Conservation (phyloP, 352 stramenopile species). For the Globisporangium orthogonon region DNA sequence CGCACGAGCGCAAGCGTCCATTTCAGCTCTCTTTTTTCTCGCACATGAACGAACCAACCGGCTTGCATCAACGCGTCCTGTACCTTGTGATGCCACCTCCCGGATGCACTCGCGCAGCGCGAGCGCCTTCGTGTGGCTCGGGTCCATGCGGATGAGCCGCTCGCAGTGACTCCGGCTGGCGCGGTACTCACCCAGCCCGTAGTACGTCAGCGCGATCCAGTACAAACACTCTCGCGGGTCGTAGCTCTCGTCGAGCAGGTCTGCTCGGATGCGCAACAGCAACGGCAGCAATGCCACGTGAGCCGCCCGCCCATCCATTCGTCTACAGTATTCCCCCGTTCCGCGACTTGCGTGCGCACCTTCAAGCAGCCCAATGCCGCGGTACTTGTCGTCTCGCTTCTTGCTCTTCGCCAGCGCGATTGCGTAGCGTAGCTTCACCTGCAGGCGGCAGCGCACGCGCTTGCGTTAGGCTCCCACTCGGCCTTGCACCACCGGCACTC, state of each 20-base stretch:
- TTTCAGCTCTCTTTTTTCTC: too few relatives aligned
- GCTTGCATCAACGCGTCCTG: not conserved
- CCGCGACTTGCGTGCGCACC: conserved; percentile 16
- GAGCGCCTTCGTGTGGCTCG: conserved; percentile 63
- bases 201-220: conserved; percentile 69
- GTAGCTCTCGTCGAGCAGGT: conserved; percentile 50
- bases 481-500: not conserved
- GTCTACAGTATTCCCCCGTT: too few relatives aligned
- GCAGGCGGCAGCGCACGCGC: not conserved
- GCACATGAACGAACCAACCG: not conserved
- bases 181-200: conserved; percentile 61
- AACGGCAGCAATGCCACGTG: not conserved
- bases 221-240: conserved; percentile 67
- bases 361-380: conserved; percentile 64
- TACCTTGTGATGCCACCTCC: conserved; percentile 54
- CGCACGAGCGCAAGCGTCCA: not conserved
- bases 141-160: conserved; percentile 66
- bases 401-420: conserved; percentile 68
- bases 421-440: conserved; percentile 73
- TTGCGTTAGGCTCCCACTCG: not conserved
- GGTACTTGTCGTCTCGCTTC: conserved; percentile 77
- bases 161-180: conserved; percentile 67
- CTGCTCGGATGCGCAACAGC: conserved; percentile 17
- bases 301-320: too few relatives aligned
- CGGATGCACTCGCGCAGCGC: conserved; percentile 74